phyloP scores from a whole-genome alignment of 2,329 filamentous ascomycete genomes.

The Ramularia endophylla region DNA sequence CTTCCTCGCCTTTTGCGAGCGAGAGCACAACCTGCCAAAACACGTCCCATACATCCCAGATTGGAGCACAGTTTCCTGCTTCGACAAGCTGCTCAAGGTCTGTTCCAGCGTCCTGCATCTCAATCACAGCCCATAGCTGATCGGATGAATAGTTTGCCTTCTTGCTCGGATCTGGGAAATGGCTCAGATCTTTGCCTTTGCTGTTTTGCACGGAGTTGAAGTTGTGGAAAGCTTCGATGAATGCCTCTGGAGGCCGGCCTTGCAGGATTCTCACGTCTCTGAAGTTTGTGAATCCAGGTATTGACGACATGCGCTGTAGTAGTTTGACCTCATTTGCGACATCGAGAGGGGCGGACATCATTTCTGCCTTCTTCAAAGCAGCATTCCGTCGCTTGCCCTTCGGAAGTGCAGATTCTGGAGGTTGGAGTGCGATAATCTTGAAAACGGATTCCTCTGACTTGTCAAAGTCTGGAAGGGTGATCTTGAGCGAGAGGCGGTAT shows the following conservation, averaged over 20 bases:
- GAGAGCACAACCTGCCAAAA: conserved; percentile 62
- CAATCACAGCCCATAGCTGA: conserved; percentile 58
- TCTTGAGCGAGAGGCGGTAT: conserved; percentile 46
- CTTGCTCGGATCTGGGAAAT: conserved; percentile 52
- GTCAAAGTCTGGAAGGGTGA: conserved; percentile 20
- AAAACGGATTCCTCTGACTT: conserved; percentile 41
- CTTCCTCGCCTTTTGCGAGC: conserved; percentile 56
- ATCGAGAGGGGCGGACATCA: conserved; percentile 40
- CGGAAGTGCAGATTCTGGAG: conserved; percentile 35
- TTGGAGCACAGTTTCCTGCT: conserved; percentile 31
- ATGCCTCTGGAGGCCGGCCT: conserved; percentile 48
- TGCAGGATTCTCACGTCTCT: conserved; percentile 53
- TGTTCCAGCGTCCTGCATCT: conserved; percentile 60
- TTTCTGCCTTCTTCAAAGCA: conserved; percentile 35
- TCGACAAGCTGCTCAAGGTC: conserved; percentile 44
- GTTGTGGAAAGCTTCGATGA: conserved; percentile 41
- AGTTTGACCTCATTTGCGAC: conserved; percentile 46
- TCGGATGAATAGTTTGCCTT: conserved; percentile 48
- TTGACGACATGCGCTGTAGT: conserved; percentile 52
- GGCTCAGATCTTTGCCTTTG: conserved; percentile 35
- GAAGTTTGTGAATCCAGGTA: conserved; percentile 59
- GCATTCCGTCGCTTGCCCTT: conserved; percentile 46
- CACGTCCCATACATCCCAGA: conserved; percentile 53
- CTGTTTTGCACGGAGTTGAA: conserved; percentile 41
- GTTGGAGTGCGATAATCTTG: conserved; percentile 40